Base-by-base conservation (phyloP, 106 monocot genomes). In the Dioscorea dumetorum region DNA sequence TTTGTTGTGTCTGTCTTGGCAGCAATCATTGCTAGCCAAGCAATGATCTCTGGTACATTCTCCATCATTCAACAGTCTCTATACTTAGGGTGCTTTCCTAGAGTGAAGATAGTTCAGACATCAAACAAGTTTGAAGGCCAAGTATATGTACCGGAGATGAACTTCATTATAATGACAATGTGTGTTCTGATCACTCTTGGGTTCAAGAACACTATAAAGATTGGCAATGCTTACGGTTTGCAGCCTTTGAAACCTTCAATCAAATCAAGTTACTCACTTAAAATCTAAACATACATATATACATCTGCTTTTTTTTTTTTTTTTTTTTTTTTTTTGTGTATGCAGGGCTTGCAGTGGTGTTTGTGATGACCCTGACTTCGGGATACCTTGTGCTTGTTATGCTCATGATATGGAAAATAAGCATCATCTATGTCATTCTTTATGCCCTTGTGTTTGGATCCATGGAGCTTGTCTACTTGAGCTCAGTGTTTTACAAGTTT, bases 91-190 rank as follows among this genome's bases (percentile, higher is more conserved):
- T 88, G 85, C 76, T 92, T 92, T 69, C 92, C 92, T 23, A 70
- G 65, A 61, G 92, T 92, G 66, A 92, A 92, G 69, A 83, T 92
- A 24, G 50, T 92, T 32, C 88, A 92, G 66, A 92, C 92, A 32
- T 92, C 92, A 21, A 70, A 74, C 17, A 85, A 85, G 70, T 62
- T 80, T 24, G 76, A 85, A 33, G 92, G 92, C 0, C 92, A 92
- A 70, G 85, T 92, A 33, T 92, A 92, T 34, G 85, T 92, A 41
- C 92, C 92, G 0, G 92, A 92, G 66, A 83, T 92, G 68, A 92
- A 92, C 69, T 92, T 85, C 85, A 80, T 72, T 17, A 58, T 92
- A 48, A 92, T 92, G 92, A 57, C 72, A 32, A 63, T 88, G 41
- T 92, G 92, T 70, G 75, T 92, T 41, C 77, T 85, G 56, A 76